Evolutionary conservation across 2,329 filamentous ascomycete species (phyloP), one percentile per base, ranked within the genome.

Genomic region (Endothia cerciana): DNA sequence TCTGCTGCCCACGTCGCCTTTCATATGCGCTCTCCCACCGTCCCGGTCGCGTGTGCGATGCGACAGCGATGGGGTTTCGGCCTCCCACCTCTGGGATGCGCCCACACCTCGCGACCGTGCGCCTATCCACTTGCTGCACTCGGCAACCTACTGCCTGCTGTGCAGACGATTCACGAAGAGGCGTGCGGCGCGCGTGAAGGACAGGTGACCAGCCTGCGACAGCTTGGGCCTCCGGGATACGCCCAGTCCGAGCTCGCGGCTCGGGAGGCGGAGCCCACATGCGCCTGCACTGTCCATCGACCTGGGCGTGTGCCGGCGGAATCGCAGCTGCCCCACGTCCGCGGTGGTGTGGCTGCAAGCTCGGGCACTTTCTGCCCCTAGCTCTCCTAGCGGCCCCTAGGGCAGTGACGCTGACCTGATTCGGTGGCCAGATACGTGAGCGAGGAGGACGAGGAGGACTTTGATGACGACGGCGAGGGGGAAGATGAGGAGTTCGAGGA

Each of bases 391-490:
- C 47, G 17, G 15, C 11, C 28, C 7, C 7, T 11, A 15, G 25
- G 22, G 11, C 5, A 28, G 15, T 22, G 28, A 5, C 47, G 4
- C 47, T 51, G 7, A 51, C 47, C 0, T 17, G 25, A 13, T 30
- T 28, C 17, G 47, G 17, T 51, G 47, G 13, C 25, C 30, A 69
- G 68, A 49, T 67, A 69, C 41, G 41, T 59, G 13, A 75, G 82
- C 51, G 79, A 83, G 40, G 79, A 79, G 30, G 79, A 78, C 22
- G 72, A 72, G n/a, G 70, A 70, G 17, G 71, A 80, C 58, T 79
- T 80, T 63, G 79, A 77, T 19, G 80, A 74, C 47, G 78, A 78
- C 38, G 78, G 77, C 38, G 79, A 79, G 4, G 78, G 77, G 15
- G 79, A 79, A 11, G 77, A 76, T 2, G 78, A 79, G 11, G 79